Evolutionary conservation across 257 asterid species (phyloP).

Genomic region (Jacaranda mimosifolia): DNA sequence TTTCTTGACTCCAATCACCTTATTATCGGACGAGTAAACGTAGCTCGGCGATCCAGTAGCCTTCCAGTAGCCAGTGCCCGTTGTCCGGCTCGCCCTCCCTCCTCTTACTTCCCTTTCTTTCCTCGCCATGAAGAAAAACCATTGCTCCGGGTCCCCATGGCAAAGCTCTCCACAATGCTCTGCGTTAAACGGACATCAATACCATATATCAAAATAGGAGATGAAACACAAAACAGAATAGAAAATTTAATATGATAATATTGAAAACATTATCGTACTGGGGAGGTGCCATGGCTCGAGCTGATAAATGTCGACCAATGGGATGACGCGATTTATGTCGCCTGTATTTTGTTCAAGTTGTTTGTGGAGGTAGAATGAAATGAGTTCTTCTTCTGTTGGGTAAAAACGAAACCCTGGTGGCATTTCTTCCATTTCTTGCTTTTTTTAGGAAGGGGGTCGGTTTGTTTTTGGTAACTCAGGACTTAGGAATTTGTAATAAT

Average conservation of each 20-base stretch:
- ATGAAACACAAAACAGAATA: background rate
- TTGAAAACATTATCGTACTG: conserved; percentile 37
- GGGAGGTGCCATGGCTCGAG: conserved; percentile 83
- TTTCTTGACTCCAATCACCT: conserved; percentile 74
- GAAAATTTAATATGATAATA: background rate
- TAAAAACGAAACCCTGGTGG: conserved; percentile 74
- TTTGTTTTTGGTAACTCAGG: background rate
- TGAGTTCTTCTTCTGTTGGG: conserved; percentile 85
- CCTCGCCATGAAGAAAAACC: conserved; percentile 81
- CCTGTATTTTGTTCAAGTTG: conserved; percentile 49
- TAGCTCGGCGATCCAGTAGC: conserved; percentile 85
- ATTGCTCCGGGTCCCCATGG: conserved; percentile 72
- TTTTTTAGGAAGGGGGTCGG: background rate
- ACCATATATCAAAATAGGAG: too few species aligned
- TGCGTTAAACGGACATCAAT: conserved; percentile 12
- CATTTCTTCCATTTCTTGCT: conserved; percentile 43
- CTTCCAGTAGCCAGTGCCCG: conserved; percentile 82
- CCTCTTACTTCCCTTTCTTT: conserved; percentile 77
- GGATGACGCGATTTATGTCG: conserved; percentile 60
- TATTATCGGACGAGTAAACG: conserved; percentile 64
- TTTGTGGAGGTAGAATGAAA: conserved; percentile 70
- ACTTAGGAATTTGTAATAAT: too few species aligned
- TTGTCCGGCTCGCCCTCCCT: conserved; percentile 76
- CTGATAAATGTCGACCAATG: conserved; percentile 60
- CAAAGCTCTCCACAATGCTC: conserved; percentile 73